Conservation (phyloP, 306 rosid genomes). For the Dryas octopetala region DNA sequence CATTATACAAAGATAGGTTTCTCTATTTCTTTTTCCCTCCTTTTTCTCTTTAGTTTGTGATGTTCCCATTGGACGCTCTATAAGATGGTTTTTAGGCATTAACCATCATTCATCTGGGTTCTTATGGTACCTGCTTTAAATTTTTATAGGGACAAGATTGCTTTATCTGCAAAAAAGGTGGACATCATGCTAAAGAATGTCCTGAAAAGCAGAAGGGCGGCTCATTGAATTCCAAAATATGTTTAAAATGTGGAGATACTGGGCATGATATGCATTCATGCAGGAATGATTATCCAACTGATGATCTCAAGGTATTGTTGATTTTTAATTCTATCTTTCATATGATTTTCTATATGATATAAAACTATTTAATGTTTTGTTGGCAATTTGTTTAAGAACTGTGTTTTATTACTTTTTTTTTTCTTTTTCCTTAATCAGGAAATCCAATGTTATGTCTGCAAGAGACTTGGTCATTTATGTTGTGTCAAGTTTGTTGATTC, state of each 20-base stretch:
- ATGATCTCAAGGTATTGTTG: slow-evolving; percentile 73
- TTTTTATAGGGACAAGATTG: slow-evolving; percentile 62
- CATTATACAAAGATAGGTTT: not conserved
- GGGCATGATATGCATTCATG: slow-evolving; percentile 93
- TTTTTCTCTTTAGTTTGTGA: not conserved
- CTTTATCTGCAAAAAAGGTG: slow-evolving; percentile 70
- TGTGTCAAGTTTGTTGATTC: slow-evolving; percentile 46
- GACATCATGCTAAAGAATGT: slow-evolving; percentile 86
- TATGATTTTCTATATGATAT: slow-evolving; percentile 14
- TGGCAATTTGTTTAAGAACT: slow-evolving; percentile 3
- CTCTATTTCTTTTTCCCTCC: not conserved
- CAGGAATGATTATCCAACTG: slow-evolving; percentile 49
- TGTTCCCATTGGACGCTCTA: not conserved
- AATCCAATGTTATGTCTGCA: slow-evolving; percentile 74
- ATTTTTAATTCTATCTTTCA: not conserved
- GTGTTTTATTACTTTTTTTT: slow-evolving; percentile 5
- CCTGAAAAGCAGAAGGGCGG: slow-evolving; percentile 57
- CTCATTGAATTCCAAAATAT: slow-evolving; percentile 38
- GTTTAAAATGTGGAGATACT: slow-evolving; percentile 81
- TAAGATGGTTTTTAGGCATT: not conserved
- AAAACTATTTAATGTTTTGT: slow-evolving; percentile 5
- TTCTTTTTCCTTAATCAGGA: slow-evolving; percentile 46
- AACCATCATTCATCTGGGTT: no score
- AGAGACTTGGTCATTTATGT: slow-evolving; percentile 81
- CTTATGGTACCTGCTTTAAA: not conserved